Percentiles rank a stretch among this genome's conserved stretches.
These are phyloP conservation scores for Hypoxylon lienhwacheense DNA, from an alignment of 495 filamentous ascomycete species.

Conservation along the genomic window DNA sequence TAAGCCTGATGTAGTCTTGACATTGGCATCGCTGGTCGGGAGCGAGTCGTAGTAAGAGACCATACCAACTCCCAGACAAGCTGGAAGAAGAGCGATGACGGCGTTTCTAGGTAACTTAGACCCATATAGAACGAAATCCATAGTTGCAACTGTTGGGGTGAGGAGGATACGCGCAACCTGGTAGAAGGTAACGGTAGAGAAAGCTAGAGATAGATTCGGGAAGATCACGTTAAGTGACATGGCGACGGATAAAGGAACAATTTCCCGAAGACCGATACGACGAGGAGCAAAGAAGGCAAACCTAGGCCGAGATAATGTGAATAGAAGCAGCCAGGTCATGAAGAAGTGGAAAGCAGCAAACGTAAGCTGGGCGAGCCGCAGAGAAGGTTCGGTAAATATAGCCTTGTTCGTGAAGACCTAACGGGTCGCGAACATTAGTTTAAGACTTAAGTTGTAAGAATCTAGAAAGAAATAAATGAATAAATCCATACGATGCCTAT, in stretches of 20 bases:
- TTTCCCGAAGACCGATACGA: slow-evolving; percentile 55
- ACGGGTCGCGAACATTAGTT: slow-evolving; percentile 15
- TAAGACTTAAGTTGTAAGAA: no score
- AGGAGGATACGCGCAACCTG: slow-evolving; percentile 72
- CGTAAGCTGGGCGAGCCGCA: slow-evolving; percentile 67
- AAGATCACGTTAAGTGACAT: slow-evolving; percentile 75
- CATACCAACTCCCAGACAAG: slow-evolving; percentile 68
- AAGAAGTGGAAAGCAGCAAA: slow-evolving; percentile 76
- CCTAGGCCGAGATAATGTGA: slow-evolving; percentile 62
- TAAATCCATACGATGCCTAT: slow-evolving; percentile 58
- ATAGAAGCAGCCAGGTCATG: slow-evolving; percentile 67
- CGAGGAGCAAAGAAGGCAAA: slow-evolving; percentile 64
- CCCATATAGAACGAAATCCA: slow-evolving; percentile 68
- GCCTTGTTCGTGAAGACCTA: slow-evolving; percentile 79
- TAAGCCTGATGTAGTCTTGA: slow-evolving; percentile 54
- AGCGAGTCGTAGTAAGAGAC: slow-evolving; percentile 73
- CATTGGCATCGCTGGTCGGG: slow-evolving; percentile 48
- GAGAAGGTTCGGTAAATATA: slow-evolving; percentile 67
- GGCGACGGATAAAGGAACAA: slow-evolving; percentile 65
- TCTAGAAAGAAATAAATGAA: slow-evolving; percentile 4
- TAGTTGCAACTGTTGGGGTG: slow-evolving; percentile 66
- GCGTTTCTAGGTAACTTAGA: slow-evolving; percentile 59
- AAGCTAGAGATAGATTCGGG: slow-evolving; percentile 72
- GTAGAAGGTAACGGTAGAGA: slow-evolving; percentile 74
- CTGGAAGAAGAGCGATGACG: slow-evolving; percentile 60